Evolutionary conservation across 441 rosid species (phyloP), one percentile per base, ranked within the genome.

Genomic region (Viola pubescens): DNA sequence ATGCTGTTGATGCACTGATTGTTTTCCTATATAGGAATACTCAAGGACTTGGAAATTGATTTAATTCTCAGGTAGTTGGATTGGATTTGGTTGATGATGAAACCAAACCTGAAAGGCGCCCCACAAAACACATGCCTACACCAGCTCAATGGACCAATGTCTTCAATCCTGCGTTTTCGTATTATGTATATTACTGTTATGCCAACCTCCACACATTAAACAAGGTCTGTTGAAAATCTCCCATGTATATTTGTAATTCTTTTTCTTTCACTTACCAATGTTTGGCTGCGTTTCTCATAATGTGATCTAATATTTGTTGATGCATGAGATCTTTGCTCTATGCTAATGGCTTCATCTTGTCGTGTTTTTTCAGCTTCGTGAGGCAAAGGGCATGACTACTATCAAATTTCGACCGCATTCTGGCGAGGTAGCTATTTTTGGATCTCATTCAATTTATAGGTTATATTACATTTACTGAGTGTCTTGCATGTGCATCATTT

Each of bases 51-150:
- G 45, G 57, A 64, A 54, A 60, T 62, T 59, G 14, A 71, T 68
- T 69, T 60, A 64, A 42, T 39, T 40, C 52, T 77, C 73, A 94
- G 99, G 99, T 94, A 65, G 99, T 94, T 77, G 99, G 99, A 7
- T 73, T 94, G 74, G 99, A 94, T 80, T 70, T 94, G 78, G 99
- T 94, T 7, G 99, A 94, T 76, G 97, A 94, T 72, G 99, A 94
- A 79, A 94, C 91, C 82, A 94, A 94, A 75, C 99, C 99, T 48
- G 97, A 94, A 82, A 88, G 99, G 61, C 97, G 99, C 48, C 99
- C 97, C 51, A 94, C 97, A 6, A 94, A 94, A 70, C 99, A 94
- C 80, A 94, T 94, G 99, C 97, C 97, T 52, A 94, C 97, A 47
- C 99, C 99, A 14, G 82, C 75, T 66, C 89, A 94, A 54, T 94